A percentile compares a stretch with the other conserved stretches of the same genome.
Evolutionary conservation across 2,329 filamentous ascomycete species (phyloP).

Genomic region (Aspergillus phoenicis): DNA sequence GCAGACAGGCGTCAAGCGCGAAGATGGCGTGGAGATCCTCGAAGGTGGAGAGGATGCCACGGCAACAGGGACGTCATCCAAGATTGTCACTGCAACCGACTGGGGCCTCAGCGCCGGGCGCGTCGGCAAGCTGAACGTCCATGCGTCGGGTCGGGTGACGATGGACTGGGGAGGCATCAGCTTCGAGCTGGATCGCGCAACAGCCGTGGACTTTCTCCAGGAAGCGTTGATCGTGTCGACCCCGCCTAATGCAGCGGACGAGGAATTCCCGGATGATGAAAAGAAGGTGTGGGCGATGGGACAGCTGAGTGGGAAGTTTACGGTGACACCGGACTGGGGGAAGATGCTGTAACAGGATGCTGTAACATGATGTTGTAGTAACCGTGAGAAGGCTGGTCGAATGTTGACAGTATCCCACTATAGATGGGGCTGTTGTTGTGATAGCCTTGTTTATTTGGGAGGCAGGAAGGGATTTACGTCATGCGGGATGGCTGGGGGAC

Average conservation of each 20-base stretch:
- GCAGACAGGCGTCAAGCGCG: constrained; percentile 28
- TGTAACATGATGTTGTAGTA: background rate
- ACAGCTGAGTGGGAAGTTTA: constrained; percentile 65
- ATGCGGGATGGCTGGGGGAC: constrained; percentile 1
- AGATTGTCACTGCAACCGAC: constrained; percentile 44
- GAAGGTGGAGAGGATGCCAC: constrained; percentile 22
- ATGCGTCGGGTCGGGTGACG: constrained; percentile 62
- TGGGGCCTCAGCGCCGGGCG: constrained; percentile 54
- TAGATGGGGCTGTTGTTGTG: background rate
- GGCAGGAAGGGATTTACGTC: background rate
- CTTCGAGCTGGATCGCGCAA: constrained; percentile 60
- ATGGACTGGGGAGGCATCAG: constrained; percentile 65
- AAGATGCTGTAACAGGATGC: constrained; percentile 44
- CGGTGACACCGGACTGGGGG: constrained; percentile 63
- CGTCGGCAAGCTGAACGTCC: constrained; percentile 64
- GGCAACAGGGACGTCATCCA: constrained; percentile 22
- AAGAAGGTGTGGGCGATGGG: constrained; percentile 59
- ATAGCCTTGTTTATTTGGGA: background rate
- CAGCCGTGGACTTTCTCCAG: constrained; percentile 61
- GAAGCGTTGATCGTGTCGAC: constrained; percentile 55
- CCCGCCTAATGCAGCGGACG: constrained; percentile 25
- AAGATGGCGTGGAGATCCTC: constrained; percentile 35
- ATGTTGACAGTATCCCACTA: background rate
- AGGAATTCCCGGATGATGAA: constrained; percentile 33
- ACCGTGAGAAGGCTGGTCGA: background rate